Evolutionary conservation across 1,284 basidiomycete genomes (phyloP).

Genomic region (Gymnopus androsaceus): DNA sequence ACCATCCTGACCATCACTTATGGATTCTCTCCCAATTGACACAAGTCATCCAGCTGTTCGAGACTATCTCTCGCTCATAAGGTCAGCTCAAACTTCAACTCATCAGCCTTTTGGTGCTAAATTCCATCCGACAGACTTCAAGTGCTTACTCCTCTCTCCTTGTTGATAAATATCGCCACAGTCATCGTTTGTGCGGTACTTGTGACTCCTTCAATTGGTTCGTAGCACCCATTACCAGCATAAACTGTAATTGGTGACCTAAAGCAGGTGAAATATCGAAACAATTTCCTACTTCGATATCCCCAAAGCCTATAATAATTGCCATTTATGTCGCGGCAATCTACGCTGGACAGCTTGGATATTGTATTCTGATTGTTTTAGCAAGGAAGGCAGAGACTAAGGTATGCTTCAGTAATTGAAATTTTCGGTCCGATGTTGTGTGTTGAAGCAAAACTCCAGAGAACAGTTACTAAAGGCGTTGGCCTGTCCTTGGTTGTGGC

Average conservation of each 20-base stretch:
- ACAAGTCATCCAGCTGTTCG: conserved; percentile 50
- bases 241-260: neutral
- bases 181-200: conserved; percentile 58
- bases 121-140: conserved; percentile 55
- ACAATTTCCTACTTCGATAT: conserved; percentile 70
- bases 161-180: conserved; percentile 69
- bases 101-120: neutral
- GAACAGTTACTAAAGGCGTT: conserved; percentile 72
- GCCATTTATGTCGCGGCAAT: conserved; percentile 66
- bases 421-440: neutral
- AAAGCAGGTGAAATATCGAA: conserved; percentile 47
- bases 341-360: conserved; percentile 71
- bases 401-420: conserved; percentile 36
- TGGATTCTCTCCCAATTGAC: conserved; percentile 54
- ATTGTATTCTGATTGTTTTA: conserved; percentile 75
- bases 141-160: conserved; percentile 76
- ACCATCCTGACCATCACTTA: too few relatives aligned
- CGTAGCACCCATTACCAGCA: conserved; percentile 13
- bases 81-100: conserved; percentile 30
- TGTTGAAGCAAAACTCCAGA: conserved; percentile 35
- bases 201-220: conserved; percentile 56
- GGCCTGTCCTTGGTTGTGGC: conserved; percentile 77
- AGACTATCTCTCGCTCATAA: conserved; percentile 58
- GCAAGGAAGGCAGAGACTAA: conserved; percentile 81
- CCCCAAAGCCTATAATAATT: conserved; percentile 66